Conservation (phyloP, 225 moss, liverwort and hornwort genomes). For the Bryum argenteum region DNA sequence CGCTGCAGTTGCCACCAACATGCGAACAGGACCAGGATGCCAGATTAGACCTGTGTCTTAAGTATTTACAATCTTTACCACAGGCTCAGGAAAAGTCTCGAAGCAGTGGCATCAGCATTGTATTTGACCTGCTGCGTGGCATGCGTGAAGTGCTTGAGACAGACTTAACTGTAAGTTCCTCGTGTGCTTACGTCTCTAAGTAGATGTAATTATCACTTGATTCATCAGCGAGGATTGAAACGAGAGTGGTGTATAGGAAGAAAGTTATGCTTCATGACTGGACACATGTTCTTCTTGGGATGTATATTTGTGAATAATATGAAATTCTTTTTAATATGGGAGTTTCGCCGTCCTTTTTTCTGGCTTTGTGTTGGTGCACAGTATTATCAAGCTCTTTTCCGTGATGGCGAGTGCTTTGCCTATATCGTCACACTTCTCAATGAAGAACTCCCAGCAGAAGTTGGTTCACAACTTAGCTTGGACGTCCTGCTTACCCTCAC, state of each 20-base stretch:
- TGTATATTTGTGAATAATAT: not conserved
- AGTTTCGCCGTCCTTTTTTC: slow-evolving; percentile 22
- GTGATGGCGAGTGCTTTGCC: slow-evolving; percentile 84
- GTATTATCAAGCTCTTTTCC: slow-evolving; percentile 84
- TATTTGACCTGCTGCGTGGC: slow-evolving; percentile 69
- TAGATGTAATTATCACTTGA: not conserved
- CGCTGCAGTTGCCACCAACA: slow-evolving; percentile 65
- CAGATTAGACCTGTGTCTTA: slow-evolving; percentile 71
- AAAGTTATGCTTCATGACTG: not conserved
- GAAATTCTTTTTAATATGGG: slow-evolving; percentile 1
- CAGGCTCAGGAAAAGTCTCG: slow-evolving; percentile 75
- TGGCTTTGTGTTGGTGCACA: slow-evolving; percentile 37
- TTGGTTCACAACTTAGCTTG: slow-evolving; percentile 70
- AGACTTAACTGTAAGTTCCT: slow-evolving; percentile 62
- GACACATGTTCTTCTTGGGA: not conserved
- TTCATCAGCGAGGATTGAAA: not conserved
- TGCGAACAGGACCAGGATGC: slow-evolving; percentile 78
- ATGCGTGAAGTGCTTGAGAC: slow-evolving; percentile 80
- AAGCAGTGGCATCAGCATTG: slow-evolving; percentile 60
- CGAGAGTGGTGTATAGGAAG: not conserved
- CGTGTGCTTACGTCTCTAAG: not conserved
- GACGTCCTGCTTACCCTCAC: slow-evolving; percentile 77
- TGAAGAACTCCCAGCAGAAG: slow-evolving; percentile 67
- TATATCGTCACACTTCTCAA: slow-evolving; percentile 82
- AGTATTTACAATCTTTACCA: slow-evolving; percentile 75